Percentiles rank a stretch among this genome's conserved stretches.
These are phyloP conservation scores for Wickerhamiella slavikovae DNA, from an alignment of 805 yeast species.

Conservation along the genomic window DNA sequence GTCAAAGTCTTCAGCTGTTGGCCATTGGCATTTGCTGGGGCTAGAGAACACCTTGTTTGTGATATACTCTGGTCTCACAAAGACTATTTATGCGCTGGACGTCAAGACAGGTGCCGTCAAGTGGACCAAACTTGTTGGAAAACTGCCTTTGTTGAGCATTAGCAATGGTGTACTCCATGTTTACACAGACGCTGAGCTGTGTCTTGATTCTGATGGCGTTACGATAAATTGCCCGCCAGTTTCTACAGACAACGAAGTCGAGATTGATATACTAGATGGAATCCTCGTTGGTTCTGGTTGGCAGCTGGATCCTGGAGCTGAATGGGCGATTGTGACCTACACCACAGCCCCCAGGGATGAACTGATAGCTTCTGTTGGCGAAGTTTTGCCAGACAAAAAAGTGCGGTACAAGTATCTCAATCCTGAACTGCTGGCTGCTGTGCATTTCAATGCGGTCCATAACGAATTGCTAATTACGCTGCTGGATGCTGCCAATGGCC, in stretches of 20 bases:
- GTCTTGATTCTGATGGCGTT: neutral
- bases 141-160: too few relatives aligned
- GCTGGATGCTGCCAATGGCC: constrained; percentile 53
- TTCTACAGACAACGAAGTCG: neutral
- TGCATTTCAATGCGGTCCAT: constrained; percentile 20
- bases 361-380: constrained; percentile 41
- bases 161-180: too few relatives aligned
- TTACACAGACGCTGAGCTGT: neutral
- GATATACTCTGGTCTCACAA: too few relatives aligned
- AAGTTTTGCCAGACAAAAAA: constrained; percentile 43
- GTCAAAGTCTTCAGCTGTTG: too few relatives aligned
- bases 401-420: constrained; percentile 69
- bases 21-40: too few relatives aligned
- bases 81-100: too few relatives aligned
- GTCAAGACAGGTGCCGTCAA: too few relatives aligned
- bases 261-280: neutral
- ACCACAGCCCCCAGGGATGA: constrained; percentile 21
- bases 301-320: constrained; percentile 16
- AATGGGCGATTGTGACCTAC: constrained; percentile 23
- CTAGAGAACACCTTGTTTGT: too few relatives aligned
- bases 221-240: neutral
- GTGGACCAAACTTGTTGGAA: too few relatives aligned
- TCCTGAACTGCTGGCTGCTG: constrained; percentile 41
- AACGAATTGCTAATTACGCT: constrained; percentile 27
- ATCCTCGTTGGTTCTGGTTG: constrained; percentile 20